A percentile compares a stretch with the other conserved stretches of the same genome.
phyloP scores from a whole-genome alignment of 192 early-diverging fungal species.

The Coemansia sp. region DNA sequence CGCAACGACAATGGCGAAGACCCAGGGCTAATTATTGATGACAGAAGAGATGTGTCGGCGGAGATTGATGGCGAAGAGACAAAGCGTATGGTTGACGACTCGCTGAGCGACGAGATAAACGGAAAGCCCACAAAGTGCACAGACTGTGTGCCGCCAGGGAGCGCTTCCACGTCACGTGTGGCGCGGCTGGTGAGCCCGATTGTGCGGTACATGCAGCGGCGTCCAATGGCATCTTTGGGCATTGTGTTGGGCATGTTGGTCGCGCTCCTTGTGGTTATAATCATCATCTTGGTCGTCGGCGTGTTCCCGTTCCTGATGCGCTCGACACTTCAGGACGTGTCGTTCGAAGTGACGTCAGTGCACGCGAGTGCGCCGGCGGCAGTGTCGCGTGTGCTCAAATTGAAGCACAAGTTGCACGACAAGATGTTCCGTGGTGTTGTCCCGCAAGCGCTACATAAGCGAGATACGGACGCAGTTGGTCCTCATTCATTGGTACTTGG shows the following conservation, averaged over 20 bases:
- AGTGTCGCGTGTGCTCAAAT: slow-evolving; percentile 14
- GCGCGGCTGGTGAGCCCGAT: slow-evolving; percentile 20
- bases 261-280: slow-evolving; percentile 28
- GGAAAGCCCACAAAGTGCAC: not conserved
- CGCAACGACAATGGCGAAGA: not conserved
- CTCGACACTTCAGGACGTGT: slow-evolving; percentile 44
- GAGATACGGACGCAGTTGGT: not conserved
- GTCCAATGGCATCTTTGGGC: slow-evolving; percentile 29
- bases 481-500: not conserved
- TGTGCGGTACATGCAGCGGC: slow-evolving; percentile 33
- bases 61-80: not conserved
- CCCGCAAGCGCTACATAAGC: not conserved
- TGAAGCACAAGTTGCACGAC: not conserved
- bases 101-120: not conserved
- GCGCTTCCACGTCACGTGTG: not conserved
- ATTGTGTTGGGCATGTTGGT: slow-evolving; percentile 35
- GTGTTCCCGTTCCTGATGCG: slow-evolving; percentile 48
- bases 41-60: slow-evolving; percentile 5
- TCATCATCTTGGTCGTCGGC: slow-evolving; percentile 34
- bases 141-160: slow-evolving; percentile 1
- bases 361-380: slow-evolving; percentile 35
- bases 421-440: not conserved
- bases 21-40: not conserved
- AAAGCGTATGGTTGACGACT: slow-evolving; percentile 5
- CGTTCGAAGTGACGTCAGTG: slow-evolving; percentile 26